Percentiles rank a stretch among this genome's conserved stretches.
These are phyloP conservation scores for Eucalyptus shirleyi DNA, from an alignment of 345 rosid genomes.

Conservation along the genomic window DNA sequence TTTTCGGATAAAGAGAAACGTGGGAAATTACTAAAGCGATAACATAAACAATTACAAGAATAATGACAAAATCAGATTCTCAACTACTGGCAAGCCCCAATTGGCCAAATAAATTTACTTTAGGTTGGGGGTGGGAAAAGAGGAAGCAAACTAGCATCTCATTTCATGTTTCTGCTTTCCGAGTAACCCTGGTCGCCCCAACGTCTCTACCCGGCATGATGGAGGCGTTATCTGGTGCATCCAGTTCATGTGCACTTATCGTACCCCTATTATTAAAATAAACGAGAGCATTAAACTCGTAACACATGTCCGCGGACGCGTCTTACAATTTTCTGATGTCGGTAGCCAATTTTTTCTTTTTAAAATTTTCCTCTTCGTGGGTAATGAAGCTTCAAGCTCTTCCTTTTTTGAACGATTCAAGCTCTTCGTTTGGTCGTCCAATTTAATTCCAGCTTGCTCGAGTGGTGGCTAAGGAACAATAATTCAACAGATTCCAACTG, in stretches of 20 bases:
- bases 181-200: background rate
- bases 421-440: background rate
- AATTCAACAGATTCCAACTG: background rate
- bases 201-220: background rate
- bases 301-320: background rate
- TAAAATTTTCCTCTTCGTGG: background rate
- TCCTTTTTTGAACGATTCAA: no score
- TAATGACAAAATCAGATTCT: background rate
- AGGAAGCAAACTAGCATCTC: background rate
- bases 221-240: background rate
- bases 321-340: background rate
- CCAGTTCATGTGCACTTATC: background rate
- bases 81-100: background rate
- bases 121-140: background rate
- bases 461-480: background rate
- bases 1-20: background rate
- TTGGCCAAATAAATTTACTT: background rate
- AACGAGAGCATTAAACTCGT: background rate
- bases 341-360: background rate
- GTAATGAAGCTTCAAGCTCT: background rate
- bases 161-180: background rate
- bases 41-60: background rate
- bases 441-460: background rate
- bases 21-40: background rate
- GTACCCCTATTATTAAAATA: background rate